A percentile compares a stretch with the other conserved stretches of the same genome.
Conservation (phyloP, 768 basidiomycete species). For the Russula ochroleuca region DNA sequence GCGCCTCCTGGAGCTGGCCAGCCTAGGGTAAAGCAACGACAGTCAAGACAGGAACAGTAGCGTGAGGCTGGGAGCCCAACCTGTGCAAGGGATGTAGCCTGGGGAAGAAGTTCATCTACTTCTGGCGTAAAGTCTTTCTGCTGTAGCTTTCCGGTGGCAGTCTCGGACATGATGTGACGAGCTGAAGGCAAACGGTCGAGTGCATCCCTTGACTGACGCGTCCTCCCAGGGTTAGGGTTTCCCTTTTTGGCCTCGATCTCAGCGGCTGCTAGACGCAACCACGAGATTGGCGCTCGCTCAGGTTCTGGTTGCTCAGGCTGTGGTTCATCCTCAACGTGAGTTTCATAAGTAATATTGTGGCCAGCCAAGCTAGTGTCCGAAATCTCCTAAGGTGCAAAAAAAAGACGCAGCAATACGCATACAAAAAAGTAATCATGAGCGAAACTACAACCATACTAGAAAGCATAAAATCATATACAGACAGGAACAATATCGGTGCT, state of each 20-base stretch:
- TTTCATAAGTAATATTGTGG: constrained; percentile 26
- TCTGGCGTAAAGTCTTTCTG: constrained; percentile 85
- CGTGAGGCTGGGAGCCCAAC: constrained; percentile 41
- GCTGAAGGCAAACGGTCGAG: neutral
- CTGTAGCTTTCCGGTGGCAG: constrained; percentile 57
- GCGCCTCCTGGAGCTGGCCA: constrained; percentile 76
- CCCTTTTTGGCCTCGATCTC: constrained; percentile 21
- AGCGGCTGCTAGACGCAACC: constrained; percentile 6
- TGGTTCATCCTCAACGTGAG: constrained; percentile 41
- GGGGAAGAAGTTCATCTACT: constrained; percentile 69
- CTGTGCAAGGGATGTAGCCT: constrained; percentile 64
- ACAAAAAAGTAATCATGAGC: constrained; percentile 23
- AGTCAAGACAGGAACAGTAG: constrained; percentile 1
- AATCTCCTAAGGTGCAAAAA: constrained; percentile 8
- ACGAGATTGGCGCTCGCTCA: constrained; percentile 1
- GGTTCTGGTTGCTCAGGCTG: constrained; percentile 11
- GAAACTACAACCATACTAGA: constrained; percentile 23
- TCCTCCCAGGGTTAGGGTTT: constrained; percentile 31
- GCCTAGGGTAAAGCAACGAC: constrained; percentile 43
- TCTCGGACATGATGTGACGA: constrained; percentile 54
- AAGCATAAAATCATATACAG: constrained; percentile 45
- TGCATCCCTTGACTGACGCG: constrained; percentile 37
- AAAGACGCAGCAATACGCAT: neutral
- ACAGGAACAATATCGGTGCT: constrained; percentile 41
- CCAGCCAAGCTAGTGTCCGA: constrained; percentile 18